Percentiles rank a stretch among this genome's conserved stretches.
Evolutionary conservation across 139 green algal species (phyloP).

Genomic region (Chlorella sp.): DNA sequence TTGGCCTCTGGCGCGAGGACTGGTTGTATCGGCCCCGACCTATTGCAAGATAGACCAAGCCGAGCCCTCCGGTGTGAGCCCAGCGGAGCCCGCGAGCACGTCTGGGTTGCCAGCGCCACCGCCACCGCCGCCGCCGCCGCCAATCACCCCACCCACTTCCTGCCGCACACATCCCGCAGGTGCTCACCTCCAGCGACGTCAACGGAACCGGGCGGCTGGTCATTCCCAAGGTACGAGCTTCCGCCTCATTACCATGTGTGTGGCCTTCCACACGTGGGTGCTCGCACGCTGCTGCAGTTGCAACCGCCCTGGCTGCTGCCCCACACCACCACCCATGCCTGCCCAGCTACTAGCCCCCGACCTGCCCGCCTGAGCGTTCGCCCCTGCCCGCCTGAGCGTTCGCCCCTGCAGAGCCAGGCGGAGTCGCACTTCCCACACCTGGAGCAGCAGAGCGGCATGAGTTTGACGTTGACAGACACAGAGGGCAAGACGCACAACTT

Average conservation of each 20-base stretch:
- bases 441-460: constrained; percentile 39
- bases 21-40: too few relatives aligned
- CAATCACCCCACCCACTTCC: not conserved
- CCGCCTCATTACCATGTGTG: not conserved
- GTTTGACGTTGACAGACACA: constrained; percentile 36
- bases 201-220: constrained; percentile 55
- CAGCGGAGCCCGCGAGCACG: not conserved
- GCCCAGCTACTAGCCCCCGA: not conserved
- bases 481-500: constrained; percentile 37
- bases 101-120: not conserved
- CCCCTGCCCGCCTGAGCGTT: not conserved
- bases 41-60: too few relatives aligned
- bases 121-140: not conserved
- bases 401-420: constrained; percentile 43
- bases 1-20: not conserved
- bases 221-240: constrained; percentile 54
- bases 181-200: constrained; percentile 57
- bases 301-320: not conserved
- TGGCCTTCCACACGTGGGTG: not conserved
- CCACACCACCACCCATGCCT: not conserved
- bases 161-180: not conserved
- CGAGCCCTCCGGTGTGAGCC: too few relatives aligned
- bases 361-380: not conserved
- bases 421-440: constrained; percentile 53
- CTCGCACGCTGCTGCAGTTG: not conserved